phyloP scores from a whole-genome alignment of 2,329 filamentous ascomycete genomes.

The Epichloe sp. region DNA sequence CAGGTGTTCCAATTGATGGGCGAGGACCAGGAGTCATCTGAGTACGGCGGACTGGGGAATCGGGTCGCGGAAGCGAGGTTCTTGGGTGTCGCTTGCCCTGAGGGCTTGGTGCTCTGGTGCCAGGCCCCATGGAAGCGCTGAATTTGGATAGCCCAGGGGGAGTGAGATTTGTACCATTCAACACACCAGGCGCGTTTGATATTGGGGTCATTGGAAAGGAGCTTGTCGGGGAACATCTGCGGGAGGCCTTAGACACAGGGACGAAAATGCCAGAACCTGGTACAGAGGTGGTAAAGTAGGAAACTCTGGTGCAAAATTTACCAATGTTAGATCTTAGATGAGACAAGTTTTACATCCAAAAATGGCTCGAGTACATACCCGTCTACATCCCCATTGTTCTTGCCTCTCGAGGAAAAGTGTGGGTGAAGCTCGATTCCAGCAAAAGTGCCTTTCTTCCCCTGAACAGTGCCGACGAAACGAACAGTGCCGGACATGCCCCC shows the following conservation, averaged over 20 bases:
- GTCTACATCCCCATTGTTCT: slow-evolving; percentile 93
- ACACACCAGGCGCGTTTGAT: slow-evolving; percentile 43
- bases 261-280: slow-evolving; percentile 88
- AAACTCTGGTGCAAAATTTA: slow-evolving; percentile 30
- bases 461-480: slow-evolving; percentile 76
- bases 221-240: slow-evolving; percentile 42
- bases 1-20: slow-evolving; percentile 38
- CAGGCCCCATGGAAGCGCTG: slow-evolving; percentile 74
- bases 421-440: slow-evolving; percentile 79
- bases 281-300: slow-evolving; percentile 69
- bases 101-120: slow-evolving; percentile 54
- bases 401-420: slow-evolving; percentile 71
- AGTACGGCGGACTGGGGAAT: slow-evolving; percentile 65
- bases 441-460: slow-evolving; percentile 77
- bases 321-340: neutral
- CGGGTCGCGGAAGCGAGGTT: slow-evolving; percentile 72
- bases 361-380: slow-evolving; percentile 44
- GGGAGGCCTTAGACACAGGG: slow-evolving; percentile 67
- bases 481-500: slow-evolving; percentile 85
- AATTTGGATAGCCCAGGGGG: slow-evolving; percentile 62
- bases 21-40: slow-evolving; percentile 48
- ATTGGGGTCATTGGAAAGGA: slow-evolving; percentile 55
- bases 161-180: slow-evolving; percentile 47
- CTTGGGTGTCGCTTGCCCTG: slow-evolving; percentile 52
- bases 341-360: neutral